Conservation (phyloP, 2,329 filamentous ascomycete species). For the Dactylellina cionopaga region DNA sequence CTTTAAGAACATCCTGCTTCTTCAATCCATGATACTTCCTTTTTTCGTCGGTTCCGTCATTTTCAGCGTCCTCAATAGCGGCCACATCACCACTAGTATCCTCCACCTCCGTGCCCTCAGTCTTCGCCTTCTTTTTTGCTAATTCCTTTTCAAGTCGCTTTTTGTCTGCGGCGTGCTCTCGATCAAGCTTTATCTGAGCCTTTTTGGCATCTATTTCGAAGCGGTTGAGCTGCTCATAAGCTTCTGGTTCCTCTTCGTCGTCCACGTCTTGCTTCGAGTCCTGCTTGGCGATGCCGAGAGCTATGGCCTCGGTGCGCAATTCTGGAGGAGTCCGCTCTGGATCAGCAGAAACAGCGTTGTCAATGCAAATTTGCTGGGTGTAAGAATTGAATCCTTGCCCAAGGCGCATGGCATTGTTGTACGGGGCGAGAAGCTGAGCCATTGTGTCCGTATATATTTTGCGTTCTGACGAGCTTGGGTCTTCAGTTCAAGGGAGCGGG, state of each 20-base stretch:
- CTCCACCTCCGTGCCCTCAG: not conserved
- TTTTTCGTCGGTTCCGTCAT: not conserved
- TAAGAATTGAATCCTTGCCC: slow-evolving; percentile 60
- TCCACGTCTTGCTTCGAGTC: not conserved
- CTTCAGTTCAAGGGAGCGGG: no score
- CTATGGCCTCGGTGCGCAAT: not conserved
- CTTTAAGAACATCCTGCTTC: not conserved
- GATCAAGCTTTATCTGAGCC: not conserved
- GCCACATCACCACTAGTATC: not conserved
- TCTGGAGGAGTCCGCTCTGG: not conserved
- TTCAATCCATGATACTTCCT: not conserved
- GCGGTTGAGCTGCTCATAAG: not conserved
- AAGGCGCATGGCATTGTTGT: slow-evolving; percentile 19
- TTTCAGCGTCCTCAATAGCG: not conserved
- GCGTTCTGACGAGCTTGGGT: no score
- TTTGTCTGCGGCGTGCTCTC: not conserved
- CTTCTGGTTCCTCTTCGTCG: not conserved
- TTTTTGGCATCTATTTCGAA: not conserved
- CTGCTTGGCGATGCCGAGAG: not conserved
- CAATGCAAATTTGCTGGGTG: slow-evolving; percentile 60
- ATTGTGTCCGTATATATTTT: no score
- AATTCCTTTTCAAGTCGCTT: not conserved
- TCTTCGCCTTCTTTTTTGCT: not conserved
- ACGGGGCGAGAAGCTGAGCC: slow-evolving; percentile 4
- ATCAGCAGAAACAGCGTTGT: slow-evolving; percentile 59